A percentile compares a stretch with the other conserved stretches of the same genome.
phyloP scores from a whole-genome alignment of 495 filamentous ascomycete genomes.

The Hamigera avellanea region DNA sequence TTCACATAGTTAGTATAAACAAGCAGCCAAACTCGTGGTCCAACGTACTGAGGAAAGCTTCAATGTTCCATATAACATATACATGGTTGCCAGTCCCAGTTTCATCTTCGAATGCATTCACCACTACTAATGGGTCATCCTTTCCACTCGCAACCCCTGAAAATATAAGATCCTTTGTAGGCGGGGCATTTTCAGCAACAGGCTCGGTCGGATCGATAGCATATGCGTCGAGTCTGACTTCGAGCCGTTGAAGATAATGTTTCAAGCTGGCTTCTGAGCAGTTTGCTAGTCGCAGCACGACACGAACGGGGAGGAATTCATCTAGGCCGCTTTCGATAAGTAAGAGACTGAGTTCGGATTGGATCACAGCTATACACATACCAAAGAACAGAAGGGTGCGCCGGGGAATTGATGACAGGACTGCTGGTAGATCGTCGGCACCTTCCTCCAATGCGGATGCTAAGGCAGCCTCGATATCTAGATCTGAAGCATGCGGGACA shows the following conservation, averaged over 20 bases:
- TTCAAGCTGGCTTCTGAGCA: conserved; percentile 47
- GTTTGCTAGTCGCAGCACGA: conserved; percentile 58
- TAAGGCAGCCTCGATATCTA: conserved; percentile 53
- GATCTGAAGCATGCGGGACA: conserved; percentile 56
- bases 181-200: conserved; percentile 30
- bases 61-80: conserved; percentile 70
- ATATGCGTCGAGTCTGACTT: conserved; percentile 58
- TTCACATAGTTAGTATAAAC: conserved; percentile 10
- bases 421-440: conserved; percentile 31
- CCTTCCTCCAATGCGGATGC: conserved; percentile 34
- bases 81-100: conserved; percentile 45
- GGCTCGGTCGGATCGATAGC: conserved; percentile 49
- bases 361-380: conserved; percentile 30
- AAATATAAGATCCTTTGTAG: conserved; percentile 54
- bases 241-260: conserved; percentile 48
- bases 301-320: conserved; percentile 63
- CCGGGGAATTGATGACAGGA: conserved; percentile 38
- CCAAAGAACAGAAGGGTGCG: conserved; percentile 56
- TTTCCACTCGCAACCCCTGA: conserved; percentile 46
- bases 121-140: conserved; percentile 50
- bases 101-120: conserved; percentile 41
- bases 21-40: not conserved
- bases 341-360: conserved; percentile 33
- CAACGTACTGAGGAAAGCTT: conserved; percentile 55
- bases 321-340: conserved; percentile 58